Conservation (phyloP, 176 grass and related monocot species). For the Miscanthus lutarioriparius region DNA sequence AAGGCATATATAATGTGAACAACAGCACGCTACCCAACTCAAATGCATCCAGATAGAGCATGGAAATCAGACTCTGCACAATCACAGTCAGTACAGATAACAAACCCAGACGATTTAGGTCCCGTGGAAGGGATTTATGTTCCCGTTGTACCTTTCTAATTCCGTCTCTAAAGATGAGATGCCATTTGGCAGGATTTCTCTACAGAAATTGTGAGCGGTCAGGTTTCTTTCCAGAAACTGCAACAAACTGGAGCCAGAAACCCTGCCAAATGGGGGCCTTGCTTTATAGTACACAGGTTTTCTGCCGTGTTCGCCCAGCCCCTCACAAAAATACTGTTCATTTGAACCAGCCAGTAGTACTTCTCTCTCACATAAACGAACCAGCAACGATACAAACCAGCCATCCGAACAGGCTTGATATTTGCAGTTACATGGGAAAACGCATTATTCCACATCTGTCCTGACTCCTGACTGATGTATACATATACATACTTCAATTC, state of each 20-base stretch:
- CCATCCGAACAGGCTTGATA: no score
- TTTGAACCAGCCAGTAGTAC: no score
- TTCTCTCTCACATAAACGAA: no score
- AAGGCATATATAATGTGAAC: background rate
- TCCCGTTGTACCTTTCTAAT: no score
- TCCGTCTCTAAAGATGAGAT: background rate
- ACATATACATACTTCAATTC: slow-evolving; percentile 13
- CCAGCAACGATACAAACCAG: no score
- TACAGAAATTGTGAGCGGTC: background rate
- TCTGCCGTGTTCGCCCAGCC: no score
- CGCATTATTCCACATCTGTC: background rate
- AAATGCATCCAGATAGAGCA: background rate
- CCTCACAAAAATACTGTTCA: no score
- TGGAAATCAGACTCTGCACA: background rate
- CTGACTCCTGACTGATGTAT: background rate
- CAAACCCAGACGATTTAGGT: background rate
- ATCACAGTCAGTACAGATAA: no score
- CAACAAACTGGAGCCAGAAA: background rate
- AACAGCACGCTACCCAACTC: background rate
- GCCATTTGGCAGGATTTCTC: background rate
- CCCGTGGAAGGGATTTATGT: no score
- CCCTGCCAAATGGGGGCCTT: background rate
- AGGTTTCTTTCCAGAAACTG: background rate
- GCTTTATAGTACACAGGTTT: background rate
- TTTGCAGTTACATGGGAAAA: background rate